phyloP scores from a whole-genome alignment of 2,329 filamentous ascomycete genomes.

The Clathrospora elynae region DNA sequence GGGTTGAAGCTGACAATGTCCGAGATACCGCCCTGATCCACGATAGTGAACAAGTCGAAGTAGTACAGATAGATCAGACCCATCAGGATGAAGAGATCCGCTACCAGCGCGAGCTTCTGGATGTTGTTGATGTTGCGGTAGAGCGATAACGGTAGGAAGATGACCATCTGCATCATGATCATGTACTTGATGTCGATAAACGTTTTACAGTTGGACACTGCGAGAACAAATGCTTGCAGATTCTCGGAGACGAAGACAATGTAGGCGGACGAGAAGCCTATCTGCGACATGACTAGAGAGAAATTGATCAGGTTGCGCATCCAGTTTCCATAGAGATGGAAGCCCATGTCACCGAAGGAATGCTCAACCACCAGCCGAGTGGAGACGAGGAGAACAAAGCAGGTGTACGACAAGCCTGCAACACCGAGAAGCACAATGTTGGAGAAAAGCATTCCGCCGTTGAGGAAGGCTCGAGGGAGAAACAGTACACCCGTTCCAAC shows the following conservation, averaged over 20 bases:
- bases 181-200: slow-evolving; percentile 86
- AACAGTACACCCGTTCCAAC: slow-evolving; percentile 96
- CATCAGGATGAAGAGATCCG: slow-evolving; percentile 91
- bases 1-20: slow-evolving; percentile 92
- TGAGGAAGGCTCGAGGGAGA: slow-evolving; percentile 88
- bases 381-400: slow-evolving; percentile 90
- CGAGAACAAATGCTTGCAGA: slow-evolving; percentile 89
- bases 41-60: slow-evolving; percentile 87
- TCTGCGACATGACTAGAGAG: slow-evolving; percentile 93
- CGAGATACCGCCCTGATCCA: slow-evolving; percentile 70
- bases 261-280: slow-evolving; percentile 93
- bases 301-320: slow-evolving; percentile 85
- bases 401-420: slow-evolving; percentile 90
- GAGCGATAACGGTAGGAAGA: slow-evolving; percentile 92
- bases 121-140: slow-evolving; percentile 97
- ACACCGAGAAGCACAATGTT: slow-evolving; percentile 87
- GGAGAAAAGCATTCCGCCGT: slow-evolving; percentile 96
- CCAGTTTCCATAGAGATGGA: slow-evolving; percentile 85
- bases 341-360: slow-evolving; percentile 98
- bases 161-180: slow-evolving; percentile 91
- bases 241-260: slow-evolving; percentile 98
- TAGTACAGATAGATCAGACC: slow-evolving; percentile 94
- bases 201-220: slow-evolving; percentile 85
- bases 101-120: slow-evolving; percentile 89
- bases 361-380: slow-evolving; percentile 84